phyloP scores from a whole-genome alignment of 1,284 basidiomycete genomes.

The Puccinia horiana region DNA sequence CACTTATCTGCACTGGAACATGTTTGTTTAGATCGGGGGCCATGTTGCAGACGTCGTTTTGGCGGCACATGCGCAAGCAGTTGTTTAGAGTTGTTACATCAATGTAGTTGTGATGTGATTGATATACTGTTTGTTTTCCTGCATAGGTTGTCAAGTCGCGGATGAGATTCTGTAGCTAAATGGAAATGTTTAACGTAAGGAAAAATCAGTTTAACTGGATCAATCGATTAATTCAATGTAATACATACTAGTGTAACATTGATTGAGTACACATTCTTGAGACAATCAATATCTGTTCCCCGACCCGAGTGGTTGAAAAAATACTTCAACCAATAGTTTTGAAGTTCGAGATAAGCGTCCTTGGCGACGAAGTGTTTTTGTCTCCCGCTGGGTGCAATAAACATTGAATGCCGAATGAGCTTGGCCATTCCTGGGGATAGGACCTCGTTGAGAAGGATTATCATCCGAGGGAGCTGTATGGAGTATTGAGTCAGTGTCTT shows the following conservation, averaged over 20 bases:
- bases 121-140: background rate
- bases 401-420: background rate
- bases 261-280: slow-evolving; percentile 9
- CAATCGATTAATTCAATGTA: no score
- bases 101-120: background rate
- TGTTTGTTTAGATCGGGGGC: background rate
- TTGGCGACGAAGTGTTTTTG: background rate
- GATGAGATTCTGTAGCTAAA: background rate
- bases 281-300: slow-evolving; percentile 16
- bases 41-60: background rate
- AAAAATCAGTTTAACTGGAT: no score
- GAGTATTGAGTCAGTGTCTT: background rate
- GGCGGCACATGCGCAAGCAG: background rate
- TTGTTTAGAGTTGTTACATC: background rate
- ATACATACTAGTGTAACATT: slow-evolving; percentile 20
- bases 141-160: background rate
- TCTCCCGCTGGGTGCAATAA: background rate
- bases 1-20: background rate
- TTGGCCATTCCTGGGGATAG: background rate
- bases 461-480: no score
- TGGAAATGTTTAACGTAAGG: background rate
- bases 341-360: background rate
- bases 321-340: no score
- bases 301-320: slow-evolving; percentile 16
- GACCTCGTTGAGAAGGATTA: no score